Evolutionary conservation across 202 grass and related monocot species (phyloP).

Genomic region (Brachypodium distachyon): DNA sequence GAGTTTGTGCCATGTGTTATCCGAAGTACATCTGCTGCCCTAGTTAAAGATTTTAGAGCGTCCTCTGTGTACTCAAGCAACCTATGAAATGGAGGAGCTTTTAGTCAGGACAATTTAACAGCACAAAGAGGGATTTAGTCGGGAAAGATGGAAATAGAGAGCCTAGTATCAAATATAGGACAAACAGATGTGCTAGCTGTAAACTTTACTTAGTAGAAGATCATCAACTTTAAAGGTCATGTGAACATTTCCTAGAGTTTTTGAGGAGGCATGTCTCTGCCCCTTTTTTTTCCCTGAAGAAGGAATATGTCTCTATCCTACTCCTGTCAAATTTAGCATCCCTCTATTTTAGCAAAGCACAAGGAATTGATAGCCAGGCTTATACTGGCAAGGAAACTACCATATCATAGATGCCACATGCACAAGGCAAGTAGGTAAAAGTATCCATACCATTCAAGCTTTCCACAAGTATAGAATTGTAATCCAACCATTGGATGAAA

Average conservation of each 20-base stretch:
- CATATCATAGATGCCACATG: neutral
- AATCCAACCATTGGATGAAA: conserved; percentile 84
- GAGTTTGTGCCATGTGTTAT: conserved; percentile 74
- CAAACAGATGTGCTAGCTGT: neutral
- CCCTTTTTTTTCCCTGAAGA: too few relatives aligned
- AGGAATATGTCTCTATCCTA: neutral
- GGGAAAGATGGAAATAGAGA: neutral
- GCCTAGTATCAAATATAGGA: neutral
- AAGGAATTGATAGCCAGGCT: neutral
- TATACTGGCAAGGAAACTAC: conserved; percentile 11
- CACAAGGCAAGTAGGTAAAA: neutral
- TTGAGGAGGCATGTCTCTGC: neutral
- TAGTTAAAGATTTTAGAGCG: conserved; percentile 62
- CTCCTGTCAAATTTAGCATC: neutral
- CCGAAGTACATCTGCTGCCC: conserved; percentile 64
- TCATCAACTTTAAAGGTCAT: neutral
- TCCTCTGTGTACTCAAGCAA: conserved; percentile 68
- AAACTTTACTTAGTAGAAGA: neutral
- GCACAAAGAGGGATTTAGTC: neutral
- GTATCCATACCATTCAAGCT: conserved; percentile 72
- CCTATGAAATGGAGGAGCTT: conserved; percentile 26
- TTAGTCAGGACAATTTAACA: conserved; percentile 2
- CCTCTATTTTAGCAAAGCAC: neutral
- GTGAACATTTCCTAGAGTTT: neutral
- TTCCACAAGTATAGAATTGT: conserved; percentile 77